Base-by-base conservation (phyloP, 2,329 filamentous ascomycete genomes). In the Escovopsis sp. region DNA sequence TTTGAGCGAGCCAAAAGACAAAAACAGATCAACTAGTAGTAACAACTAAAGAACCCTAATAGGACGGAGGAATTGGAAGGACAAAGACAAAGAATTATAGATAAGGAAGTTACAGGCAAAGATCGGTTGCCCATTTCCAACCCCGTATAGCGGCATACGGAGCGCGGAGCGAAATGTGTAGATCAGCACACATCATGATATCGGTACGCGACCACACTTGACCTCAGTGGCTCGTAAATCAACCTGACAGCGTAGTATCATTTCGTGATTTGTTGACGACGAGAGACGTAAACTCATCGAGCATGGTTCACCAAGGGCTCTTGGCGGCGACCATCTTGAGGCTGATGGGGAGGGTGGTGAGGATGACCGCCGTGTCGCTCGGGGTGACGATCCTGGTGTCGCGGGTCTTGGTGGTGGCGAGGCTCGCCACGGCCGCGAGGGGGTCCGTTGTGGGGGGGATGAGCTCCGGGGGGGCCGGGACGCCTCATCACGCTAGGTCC, bases 221-320 rank as follows among this genome's bases (percentile, higher is more conserved):
- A 30, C 28, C 21, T 35, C 33, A 38, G 33, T 33, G 29, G 33
- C 25, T 38, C 36, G 34, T 38, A 12, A 40, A 21, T 28, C 25
- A 23, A 29, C 14, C 11, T 14, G 35, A 29, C 15, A 21, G 35
- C 37, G 32, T 28, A 8, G 15, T 21, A 19, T n/a, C 29, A 28
- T 28, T 19, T 28, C 21, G 26, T 19, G 3, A 10, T 23, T 23
- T 10, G 21, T 5, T 23, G 6, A 10, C 6, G 10, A 10, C 10
- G 21, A 33, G 13, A 23, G 19, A 32, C 10, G n/a, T n/a, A 32
- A 32, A 5, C n/a, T 34, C 33, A 48, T 31, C 43, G 41, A 12
- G 53, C 54, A 8, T 45, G 47, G 31, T 50, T 49, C 15, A 56
- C 53, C 16, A 56, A 40, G 27, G 53, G 53, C 34, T 53, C 53